Evolutionary conservation across 148 eudicot species (phyloP).

Genomic region (Vaccinium macrocarpon): DNA sequence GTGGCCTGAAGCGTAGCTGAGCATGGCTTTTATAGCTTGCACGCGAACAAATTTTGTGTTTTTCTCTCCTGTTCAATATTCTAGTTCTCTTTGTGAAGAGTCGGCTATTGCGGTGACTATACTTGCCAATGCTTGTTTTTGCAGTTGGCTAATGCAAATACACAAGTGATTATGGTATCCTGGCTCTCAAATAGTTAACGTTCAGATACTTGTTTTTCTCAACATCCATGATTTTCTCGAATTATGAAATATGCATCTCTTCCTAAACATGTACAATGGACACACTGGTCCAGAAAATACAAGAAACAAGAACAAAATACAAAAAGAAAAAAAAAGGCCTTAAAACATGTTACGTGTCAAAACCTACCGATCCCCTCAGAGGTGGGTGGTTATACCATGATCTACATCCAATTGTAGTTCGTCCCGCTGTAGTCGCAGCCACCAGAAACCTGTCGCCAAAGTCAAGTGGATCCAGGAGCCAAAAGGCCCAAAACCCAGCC

Average conservation of each 20-base stretch:
- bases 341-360: too few species aligned
- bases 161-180: not conserved
- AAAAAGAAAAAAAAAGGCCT: too few species aligned
- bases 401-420: too few species aligned
- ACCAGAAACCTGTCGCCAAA: too few species aligned
- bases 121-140: not conserved
- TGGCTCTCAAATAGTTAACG: not conserved
- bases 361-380: too few species aligned
- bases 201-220: not conserved
- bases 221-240: not conserved
- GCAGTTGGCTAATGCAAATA: conserved; percentile 7
- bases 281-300: too few species aligned
- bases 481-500: too few species aligned
- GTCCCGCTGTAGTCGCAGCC: too few species aligned
- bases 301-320: too few species aligned
- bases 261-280: not conserved
- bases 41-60: not conserved
- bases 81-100: not conserved
- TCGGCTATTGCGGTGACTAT: not conserved
- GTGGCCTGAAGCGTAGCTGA: conserved; percentile 31
- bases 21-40: conserved; percentile 7
- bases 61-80: not conserved
- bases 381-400: too few species aligned
- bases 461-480: too few species aligned
- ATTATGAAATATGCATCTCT: not conserved